Evolutionary conservation across 768 basidiomycete genomes (phyloP).

Genomic region (Naganishia kalamii): DNA sequence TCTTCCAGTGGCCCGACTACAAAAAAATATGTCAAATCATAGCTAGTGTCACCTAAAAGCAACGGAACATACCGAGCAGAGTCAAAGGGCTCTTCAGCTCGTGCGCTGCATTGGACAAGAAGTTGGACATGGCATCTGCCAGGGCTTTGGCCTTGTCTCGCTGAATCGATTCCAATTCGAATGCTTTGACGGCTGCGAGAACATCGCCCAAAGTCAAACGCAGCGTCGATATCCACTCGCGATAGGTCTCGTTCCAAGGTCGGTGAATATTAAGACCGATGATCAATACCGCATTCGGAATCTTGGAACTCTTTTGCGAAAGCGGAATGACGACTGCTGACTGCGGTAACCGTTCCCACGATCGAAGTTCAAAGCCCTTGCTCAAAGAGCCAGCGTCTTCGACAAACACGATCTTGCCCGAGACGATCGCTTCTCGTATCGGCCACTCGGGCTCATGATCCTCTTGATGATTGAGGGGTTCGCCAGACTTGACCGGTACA

Average conservation of each 20-base stretch:
- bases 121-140: constrained; percentile 39
- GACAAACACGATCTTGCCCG: constrained; percentile 37
- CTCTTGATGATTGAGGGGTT: too few species aligned
- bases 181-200: neutral
- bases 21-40: too few species aligned
- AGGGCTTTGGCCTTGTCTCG: constrained; percentile 22
- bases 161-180: constrained; percentile 10
- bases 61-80: too few species aligned
- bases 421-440: constrained; percentile 34
- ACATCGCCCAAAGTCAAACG: constrained; percentile 1
- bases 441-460: constrained; percentile 38
- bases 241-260: constrained; percentile 39
- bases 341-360: constrained; percentile 41
- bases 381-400: constrained; percentile 35
- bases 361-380: constrained; percentile 31
- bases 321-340: constrained; percentile 41
- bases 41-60: too few species aligned
- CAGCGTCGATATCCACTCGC: constrained; percentile 29
- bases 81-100: constrained; percentile 40
- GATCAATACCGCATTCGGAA: constrained; percentile 37
- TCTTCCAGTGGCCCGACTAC: constrained; percentile 39
- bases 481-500: neutral
- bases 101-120: constrained; percentile 42
- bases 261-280: constrained; percentile 39
- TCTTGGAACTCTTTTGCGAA: constrained; percentile 30